phyloP scores from a whole-genome alignment of 1,284 basidiomycete genomes.

The Sporisorium exsertum region DNA sequence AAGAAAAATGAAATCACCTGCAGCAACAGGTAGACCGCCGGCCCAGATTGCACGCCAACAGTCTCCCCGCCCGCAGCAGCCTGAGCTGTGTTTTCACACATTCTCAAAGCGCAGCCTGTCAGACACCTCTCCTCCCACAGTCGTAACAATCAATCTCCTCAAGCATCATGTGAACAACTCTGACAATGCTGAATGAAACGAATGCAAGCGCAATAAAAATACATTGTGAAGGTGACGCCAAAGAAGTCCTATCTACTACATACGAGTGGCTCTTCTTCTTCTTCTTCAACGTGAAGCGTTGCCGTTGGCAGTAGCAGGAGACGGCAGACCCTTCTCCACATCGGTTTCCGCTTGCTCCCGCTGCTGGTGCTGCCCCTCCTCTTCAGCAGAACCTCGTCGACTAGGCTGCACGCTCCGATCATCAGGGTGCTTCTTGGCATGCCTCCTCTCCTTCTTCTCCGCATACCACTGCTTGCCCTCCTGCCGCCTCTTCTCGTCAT shows the following conservation, averaged over 20 bases:
- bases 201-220: no score
- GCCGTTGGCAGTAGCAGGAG: background rate
- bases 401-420: conserved; percentile 6
- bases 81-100: no score
- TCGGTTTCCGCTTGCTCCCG: background rate
- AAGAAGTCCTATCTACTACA: background rate
- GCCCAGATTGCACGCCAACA: no score
- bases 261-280: background rate
- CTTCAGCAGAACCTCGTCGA: conserved; percentile 7
- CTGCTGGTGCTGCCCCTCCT: background rate
- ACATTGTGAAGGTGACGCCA: no score
- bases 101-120: no score
- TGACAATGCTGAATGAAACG: no score
- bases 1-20: no score
- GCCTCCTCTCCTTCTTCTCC: conserved; percentile 32
- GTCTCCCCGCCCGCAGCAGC: no score
- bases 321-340: conserved; percentile 1
- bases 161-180: no score
- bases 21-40: no score
- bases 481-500: conserved; percentile 73
- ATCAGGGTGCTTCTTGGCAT: conserved; percentile 16
- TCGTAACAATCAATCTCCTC: no score
- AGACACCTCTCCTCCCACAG: no score
- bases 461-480: conserved; percentile 67
- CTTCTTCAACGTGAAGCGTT: background rate